These are phyloP conservation scores for Neostapfia colusana DNA, from an alignment of 176 grass and related monocot species.

Conservation along the genomic window DNA sequence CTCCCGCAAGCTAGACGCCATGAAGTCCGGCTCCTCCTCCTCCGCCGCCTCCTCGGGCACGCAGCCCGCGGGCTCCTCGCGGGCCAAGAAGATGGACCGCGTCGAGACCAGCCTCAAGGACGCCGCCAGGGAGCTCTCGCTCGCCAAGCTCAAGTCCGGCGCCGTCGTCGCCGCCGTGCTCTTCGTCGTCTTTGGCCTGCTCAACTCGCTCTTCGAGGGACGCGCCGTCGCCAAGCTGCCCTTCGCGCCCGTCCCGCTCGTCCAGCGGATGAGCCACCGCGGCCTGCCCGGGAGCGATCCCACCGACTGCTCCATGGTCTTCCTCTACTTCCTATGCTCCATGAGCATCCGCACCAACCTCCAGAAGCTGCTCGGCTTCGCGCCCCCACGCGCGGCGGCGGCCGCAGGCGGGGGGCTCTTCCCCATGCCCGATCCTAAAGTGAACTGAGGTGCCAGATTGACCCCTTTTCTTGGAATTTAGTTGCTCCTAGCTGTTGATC, in stretches of 20 bases:
- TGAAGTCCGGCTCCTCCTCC: constrained; percentile 56
- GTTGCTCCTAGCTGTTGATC: neutral
- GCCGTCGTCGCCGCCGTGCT: constrained; percentile 86
- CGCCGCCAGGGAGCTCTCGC: constrained; percentile 82
- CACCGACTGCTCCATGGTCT: constrained; percentile 98
- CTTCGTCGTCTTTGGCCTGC: constrained; percentile 90
- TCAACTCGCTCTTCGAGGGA: constrained; percentile 97
- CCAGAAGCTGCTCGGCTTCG: constrained; percentile 89
- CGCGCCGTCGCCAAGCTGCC: constrained; percentile 82
- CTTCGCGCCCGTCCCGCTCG: constrained; percentile 69
- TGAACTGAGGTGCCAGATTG: constrained; percentile 54
- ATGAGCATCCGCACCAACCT: constrained; percentile 98
- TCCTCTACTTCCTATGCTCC: constrained; percentile 99
- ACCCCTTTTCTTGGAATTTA: constrained; percentile 2
- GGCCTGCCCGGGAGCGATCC: constrained; percentile 75
- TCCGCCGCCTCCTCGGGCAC: constrained; percentile 18
- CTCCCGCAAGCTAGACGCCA: constrained; percentile 88
- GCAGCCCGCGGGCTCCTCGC: constrained; percentile 46
- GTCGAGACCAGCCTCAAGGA: constrained; percentile 96
- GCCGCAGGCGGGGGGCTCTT: constrained; percentile 68
- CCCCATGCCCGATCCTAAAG: constrained; percentile 88
- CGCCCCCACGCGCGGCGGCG: constrained; percentile 69
- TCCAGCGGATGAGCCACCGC: constrained; percentile 97
- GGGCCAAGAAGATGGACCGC: constrained; percentile 94
- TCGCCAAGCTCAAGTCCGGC: constrained; percentile 97